Evolutionary conservation across 179 eudicot species (phyloP).

Genomic region (Nepenthes alata): DNA sequence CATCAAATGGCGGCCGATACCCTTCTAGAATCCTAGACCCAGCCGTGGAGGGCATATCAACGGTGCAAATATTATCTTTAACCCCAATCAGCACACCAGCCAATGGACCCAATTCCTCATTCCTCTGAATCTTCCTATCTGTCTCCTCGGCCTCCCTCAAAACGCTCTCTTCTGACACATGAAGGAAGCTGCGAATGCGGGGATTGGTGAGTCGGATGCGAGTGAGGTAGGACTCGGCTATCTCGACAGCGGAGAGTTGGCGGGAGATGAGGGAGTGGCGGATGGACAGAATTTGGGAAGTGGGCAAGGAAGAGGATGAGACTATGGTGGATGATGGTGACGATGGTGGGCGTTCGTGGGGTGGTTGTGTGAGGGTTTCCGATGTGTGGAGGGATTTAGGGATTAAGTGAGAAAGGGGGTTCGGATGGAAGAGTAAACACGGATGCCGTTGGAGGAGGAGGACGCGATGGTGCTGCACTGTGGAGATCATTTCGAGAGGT

Average conservation of each 20-base stretch:
- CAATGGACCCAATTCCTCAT: slow-evolving; percentile 53
- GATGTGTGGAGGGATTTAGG: slow-evolving; percentile 25
- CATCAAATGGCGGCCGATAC: slow-evolving; percentile 69
- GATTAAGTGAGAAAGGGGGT: slow-evolving; percentile 2
- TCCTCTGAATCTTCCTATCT: slow-evolving; percentile 39
- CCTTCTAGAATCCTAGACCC: slow-evolving; percentile 65
- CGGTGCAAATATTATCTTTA: slow-evolving; percentile 81
- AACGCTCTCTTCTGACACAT: slow-evolving; percentile 34
- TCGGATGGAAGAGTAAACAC: slow-evolving; percentile 13
- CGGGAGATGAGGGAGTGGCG: slow-evolving; percentile 64
- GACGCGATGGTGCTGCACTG: slow-evolving; percentile 40
- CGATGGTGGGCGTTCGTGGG: slow-evolving; percentile 6
- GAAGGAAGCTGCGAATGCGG: slow-evolving; percentile 52
- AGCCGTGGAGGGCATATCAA: slow-evolving; percentile 73
- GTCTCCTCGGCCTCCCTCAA: slow-evolving; percentile 45
- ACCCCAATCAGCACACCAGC: slow-evolving; percentile 78
- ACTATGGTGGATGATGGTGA: slow-evolving; percentile 9
- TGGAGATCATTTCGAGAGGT: slow-evolving; percentile 27
- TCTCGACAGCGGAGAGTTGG: slow-evolving; percentile 50
- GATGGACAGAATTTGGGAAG: slow-evolving; percentile 67
- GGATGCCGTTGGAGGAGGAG: slow-evolving; percentile 27
- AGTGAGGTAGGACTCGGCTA: slow-evolving; percentile 43
- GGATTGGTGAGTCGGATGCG: slow-evolving; percentile 63
- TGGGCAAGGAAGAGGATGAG: slow-evolving; percentile 18
- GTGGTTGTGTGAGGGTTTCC: slow-evolving; percentile 12